A percentile compares a stretch with the other conserved stretches of the same genome.
Evolutionary conservation across 2,329 filamentous ascomycete species (phyloP).

Genomic region (Clonostachys rosea): DNA sequence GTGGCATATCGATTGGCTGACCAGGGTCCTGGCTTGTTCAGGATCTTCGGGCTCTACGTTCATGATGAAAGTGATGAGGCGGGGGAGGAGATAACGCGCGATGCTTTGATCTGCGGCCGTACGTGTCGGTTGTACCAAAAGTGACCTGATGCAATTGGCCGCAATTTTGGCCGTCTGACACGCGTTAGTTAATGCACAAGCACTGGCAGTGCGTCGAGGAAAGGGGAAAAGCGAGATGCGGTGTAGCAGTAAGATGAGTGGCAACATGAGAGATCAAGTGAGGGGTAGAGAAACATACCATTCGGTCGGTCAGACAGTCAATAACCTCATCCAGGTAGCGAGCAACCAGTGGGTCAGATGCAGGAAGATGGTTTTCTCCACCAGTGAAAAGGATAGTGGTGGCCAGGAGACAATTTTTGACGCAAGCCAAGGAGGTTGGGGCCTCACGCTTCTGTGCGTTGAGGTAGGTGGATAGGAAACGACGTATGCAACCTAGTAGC

Average conservation of each 20-base stretch:
- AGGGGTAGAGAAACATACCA: constrained; percentile 47
- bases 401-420: constrained; percentile 88
- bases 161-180: constrained; percentile 77
- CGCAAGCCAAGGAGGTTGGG: constrained; percentile 76
- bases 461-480: constrained; percentile 76
- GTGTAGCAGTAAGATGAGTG: not conserved
- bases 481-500: constrained; percentile 74
- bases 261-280: not conserved
- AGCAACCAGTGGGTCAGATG: constrained; percentile 69
- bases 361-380: constrained; percentile 67
- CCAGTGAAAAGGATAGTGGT: constrained; percentile 86
- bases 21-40: constrained; percentile 65
- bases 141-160: constrained; percentile 80
- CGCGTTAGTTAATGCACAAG: too few species aligned
- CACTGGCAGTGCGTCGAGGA: not conserved
- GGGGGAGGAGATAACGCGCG: constrained; percentile 68
- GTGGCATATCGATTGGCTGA: constrained; percentile 72
- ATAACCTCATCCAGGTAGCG: constrained; percentile 76
- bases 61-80: constrained; percentile 70
- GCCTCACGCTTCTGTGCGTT: constrained; percentile 70
- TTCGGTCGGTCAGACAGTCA: constrained; percentile 76
- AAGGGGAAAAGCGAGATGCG: not conserved
- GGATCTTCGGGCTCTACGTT: constrained; percentile 71
- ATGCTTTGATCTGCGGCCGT: constrained; percentile 68
- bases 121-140: constrained; percentile 64